Conservation (phyloP, 2,329 filamentous ascomycete genomes). For the Pseudocercospora macadamiae region DNA sequence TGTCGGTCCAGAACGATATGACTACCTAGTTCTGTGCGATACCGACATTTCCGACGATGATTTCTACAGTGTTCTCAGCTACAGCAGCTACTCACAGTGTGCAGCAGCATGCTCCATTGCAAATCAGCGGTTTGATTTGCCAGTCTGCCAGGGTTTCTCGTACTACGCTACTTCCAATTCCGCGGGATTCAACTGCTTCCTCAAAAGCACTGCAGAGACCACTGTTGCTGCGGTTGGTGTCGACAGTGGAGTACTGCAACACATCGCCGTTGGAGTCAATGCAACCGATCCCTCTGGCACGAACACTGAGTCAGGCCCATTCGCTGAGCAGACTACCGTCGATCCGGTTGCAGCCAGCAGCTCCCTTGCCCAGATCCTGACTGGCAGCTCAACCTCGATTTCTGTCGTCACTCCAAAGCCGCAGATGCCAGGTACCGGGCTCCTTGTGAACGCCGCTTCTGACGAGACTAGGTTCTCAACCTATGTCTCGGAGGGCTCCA, state of each 20-base stretch:
- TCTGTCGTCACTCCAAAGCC: slow-evolving; percentile 35
- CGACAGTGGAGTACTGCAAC: slow-evolving; percentile 35
- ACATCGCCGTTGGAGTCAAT: slow-evolving; percentile 33
- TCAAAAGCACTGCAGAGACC: slow-evolving; percentile 34
- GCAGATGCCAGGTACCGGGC: slow-evolving; percentile 25
- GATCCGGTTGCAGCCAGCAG: slow-evolving; percentile 31
- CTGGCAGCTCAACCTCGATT: slow-evolving; percentile 34
- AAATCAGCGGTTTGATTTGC: slow-evolving; percentile 32
- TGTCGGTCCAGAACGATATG: slow-evolving; percentile 36
- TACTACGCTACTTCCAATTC: slow-evolving; percentile 32
- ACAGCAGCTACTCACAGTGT: slow-evolving; percentile 37
- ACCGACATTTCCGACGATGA: slow-evolving; percentile 36
- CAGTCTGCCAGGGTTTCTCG: slow-evolving; percentile 38
- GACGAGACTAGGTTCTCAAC: slow-evolving; percentile 32
- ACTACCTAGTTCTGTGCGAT: slow-evolving; percentile 39
- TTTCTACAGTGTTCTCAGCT: slow-evolving; percentile 31
- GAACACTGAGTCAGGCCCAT: slow-evolving; percentile 30
- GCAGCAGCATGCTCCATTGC: slow-evolving; percentile 38
- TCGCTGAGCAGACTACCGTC: slow-evolving; percentile 24
- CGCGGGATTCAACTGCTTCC: slow-evolving; percentile 37
- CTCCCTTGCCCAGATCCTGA: slow-evolving; percentile 31
- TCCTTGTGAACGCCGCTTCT: slow-evolving; percentile 24
- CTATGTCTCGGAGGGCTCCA: slow-evolving; percentile 35
- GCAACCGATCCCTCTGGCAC: slow-evolving; percentile 26
- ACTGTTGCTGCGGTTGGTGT: slow-evolving; percentile 31